Conservation (phyloP, 306 rosid species). For the Quercus aquifolioides region DNA sequence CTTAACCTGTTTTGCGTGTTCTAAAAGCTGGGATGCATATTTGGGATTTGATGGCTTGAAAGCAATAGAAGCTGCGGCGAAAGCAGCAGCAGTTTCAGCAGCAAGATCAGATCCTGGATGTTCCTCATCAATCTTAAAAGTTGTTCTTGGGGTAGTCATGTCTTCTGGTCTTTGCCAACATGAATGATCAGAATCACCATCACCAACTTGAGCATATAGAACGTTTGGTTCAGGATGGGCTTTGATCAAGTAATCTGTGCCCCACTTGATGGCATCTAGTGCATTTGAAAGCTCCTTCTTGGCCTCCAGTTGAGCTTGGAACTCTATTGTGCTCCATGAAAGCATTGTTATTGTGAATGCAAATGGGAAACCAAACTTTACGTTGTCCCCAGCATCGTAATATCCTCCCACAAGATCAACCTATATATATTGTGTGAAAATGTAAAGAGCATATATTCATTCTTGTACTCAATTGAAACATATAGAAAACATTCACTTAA, state of each 20-base stretch:
- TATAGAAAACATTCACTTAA: too few relatives aligned
- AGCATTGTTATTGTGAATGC: constrained; percentile 80
- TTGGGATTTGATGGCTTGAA: background rate
- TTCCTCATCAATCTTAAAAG: constrained; percentile 29
- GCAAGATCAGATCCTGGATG: constrained; percentile 68
- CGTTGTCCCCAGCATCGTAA: constrained; percentile 89
- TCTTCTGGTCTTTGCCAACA: constrained; percentile 80
- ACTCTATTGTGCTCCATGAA: constrained; percentile 71
- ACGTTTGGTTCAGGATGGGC: constrained; percentile 42
- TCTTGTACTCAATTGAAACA: too few relatives aligned
- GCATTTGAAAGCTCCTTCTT: constrained; percentile 40
- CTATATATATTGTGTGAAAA: constrained; percentile 24
- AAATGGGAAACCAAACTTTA: constrained; percentile 84
- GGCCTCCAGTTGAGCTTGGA: constrained; percentile 5
- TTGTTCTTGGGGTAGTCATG: constrained; percentile 43
- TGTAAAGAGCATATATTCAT: too few relatives aligned
- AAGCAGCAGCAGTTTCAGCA: constrained; percentile 58
- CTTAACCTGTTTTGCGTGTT: constrained; percentile 48
- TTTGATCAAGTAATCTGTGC: constrained; percentile 54
- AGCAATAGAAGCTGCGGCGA: constrained; percentile 58
- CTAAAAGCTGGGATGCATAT: constrained; percentile 29
- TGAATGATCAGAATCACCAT: constrained; percentile 45
- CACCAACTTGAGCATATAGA: constrained; percentile 54
- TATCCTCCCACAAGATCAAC: constrained; percentile 93
- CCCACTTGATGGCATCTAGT: constrained; percentile 57